These are phyloP conservation scores for Solanum neorickii DNA, from an alignment of 257 asterid species.

Conservation along the genomic window DNA sequence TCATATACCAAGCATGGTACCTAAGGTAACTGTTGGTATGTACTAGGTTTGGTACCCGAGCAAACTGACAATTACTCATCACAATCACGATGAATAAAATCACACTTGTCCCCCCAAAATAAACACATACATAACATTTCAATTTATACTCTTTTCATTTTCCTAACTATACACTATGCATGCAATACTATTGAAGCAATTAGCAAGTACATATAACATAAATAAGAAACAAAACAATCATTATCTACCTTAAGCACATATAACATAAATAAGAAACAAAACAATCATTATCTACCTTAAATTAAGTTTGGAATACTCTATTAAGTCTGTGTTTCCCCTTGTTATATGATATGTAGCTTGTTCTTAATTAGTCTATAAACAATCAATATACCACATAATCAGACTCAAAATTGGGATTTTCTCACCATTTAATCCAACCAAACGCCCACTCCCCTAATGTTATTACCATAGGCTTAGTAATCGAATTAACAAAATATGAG, in stretches of 20 bases:
- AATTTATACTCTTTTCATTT: background rate
- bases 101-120: background rate
- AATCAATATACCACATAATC: background rate
- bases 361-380: background rate
- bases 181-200: background rate
- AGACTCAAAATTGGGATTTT: background rate
- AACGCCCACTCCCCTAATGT: background rate
- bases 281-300: background rate
- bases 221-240: background rate
- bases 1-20: background rate
- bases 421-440: background rate
- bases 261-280: background rate
- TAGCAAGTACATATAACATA: no score
- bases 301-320: background rate
- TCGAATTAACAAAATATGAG: background rate
- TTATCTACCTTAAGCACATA: background rate
- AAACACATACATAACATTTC: background rate
- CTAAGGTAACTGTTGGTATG: background rate
- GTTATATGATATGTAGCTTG: background rate
- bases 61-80: background rate
- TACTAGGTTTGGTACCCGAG: background rate
- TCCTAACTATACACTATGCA: no score
- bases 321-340: background rate
- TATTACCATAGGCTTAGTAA: background rate
- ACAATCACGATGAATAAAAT: background rate